Conservation (phyloP, 306 rosid genomes). For the Boehmeria nivea region DNA sequence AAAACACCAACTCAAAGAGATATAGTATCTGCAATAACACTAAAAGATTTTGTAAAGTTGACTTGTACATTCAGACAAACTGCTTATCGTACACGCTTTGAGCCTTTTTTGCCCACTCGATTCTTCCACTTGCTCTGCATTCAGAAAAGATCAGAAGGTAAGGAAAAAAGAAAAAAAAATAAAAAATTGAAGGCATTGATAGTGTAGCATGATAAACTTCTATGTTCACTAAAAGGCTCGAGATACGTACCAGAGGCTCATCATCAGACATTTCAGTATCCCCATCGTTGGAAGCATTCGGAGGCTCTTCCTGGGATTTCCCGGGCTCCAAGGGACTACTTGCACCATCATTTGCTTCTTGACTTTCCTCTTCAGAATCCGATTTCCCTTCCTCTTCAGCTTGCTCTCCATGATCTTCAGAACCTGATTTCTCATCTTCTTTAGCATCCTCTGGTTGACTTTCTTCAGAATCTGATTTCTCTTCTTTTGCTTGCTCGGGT, state of each 20-base stretch:
- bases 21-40: too few relatives aligned
- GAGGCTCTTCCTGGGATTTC: slow-evolving; percentile 28
- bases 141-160: not conserved
- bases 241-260: slow-evolving; percentile 72
- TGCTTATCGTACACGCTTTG: slow-evolving; percentile 29
- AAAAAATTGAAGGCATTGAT: not conserved
- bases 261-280: slow-evolving; percentile 68
- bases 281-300: slow-evolving; percentile 23
- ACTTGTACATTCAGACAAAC: too few relatives aligned
- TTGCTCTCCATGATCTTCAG: slow-evolving; percentile 17
- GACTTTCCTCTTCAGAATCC: slow-evolving; percentile 22
- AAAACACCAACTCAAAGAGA: slow-evolving; percentile 15
- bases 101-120: slow-evolving; percentile 46
- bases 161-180: not conserved
- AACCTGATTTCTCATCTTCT: slow-evolving; percentile 29
- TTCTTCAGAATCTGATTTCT: slow-evolving; percentile 45
- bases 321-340: slow-evolving; percentile 33
- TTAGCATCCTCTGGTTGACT: slow-evolving; percentile 38
- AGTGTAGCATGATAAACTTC: not conserved
- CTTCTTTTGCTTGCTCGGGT: slow-evolving; percentile 31
- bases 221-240: slow-evolving; percentile 20
- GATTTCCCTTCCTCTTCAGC: slow-evolving; percentile 35
- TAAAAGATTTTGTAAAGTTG: too few relatives aligned
- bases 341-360: slow-evolving; percentile 29
- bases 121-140: slow-evolving; percentile 80